Conservation (phyloP, 2,329 filamentous ascomycete species). For the Coniochaeta hoffmannii region DNA sequence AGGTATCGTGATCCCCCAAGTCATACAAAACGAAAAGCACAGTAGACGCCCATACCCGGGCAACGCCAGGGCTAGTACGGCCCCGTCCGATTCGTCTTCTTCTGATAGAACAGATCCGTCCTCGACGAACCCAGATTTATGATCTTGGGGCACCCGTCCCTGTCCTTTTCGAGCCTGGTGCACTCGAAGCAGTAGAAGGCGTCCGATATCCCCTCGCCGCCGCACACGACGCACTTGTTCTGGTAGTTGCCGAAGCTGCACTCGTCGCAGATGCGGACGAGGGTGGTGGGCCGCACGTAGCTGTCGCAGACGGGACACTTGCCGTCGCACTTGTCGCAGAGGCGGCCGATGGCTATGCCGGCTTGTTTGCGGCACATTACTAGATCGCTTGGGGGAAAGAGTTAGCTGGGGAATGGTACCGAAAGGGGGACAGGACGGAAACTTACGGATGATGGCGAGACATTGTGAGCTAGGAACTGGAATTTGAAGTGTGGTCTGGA, state of each 20-base stretch:
- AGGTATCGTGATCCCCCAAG: not conserved
- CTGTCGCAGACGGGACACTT: conserved; percentile 99
- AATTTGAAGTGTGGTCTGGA: not conserved
- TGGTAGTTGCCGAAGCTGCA: conserved; percentile 99
- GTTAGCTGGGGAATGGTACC: conserved; percentile 18
- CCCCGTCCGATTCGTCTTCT: conserved; percentile 52
- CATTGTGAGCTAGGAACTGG: conserved; percentile 40
- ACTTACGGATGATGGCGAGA: conserved; percentile 89
- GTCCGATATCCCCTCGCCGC: conserved; percentile 95
- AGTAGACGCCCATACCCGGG: conserved; percentile 38
- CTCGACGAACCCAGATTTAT: conserved; percentile 94
- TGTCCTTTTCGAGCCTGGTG: conserved; percentile 90
- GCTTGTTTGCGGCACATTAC: conserved; percentile 99
- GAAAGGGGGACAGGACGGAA: conserved; percentile 8
- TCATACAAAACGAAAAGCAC: not conserved
- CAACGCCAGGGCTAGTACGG: conserved; percentile 41
- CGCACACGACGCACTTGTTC: conserved; percentile 99
- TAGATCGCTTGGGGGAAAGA: conserved; percentile 64
- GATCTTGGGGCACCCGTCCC: conserved; percentile 98
- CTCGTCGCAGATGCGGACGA: conserved; percentile 98
- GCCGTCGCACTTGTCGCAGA: conserved; percentile 99
- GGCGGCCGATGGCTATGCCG: conserved; percentile 94
- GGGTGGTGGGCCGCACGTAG: conserved; percentile 94
- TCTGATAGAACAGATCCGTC: conserved; percentile 73
- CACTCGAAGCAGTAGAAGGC: conserved; percentile 99